Percentiles rank a stretch among this genome's conserved stretches.
phyloP scores from a whole-genome alignment of 2,329 filamentous ascomycete species.

The Pseudopyrenochaeta lycopersici region DNA sequence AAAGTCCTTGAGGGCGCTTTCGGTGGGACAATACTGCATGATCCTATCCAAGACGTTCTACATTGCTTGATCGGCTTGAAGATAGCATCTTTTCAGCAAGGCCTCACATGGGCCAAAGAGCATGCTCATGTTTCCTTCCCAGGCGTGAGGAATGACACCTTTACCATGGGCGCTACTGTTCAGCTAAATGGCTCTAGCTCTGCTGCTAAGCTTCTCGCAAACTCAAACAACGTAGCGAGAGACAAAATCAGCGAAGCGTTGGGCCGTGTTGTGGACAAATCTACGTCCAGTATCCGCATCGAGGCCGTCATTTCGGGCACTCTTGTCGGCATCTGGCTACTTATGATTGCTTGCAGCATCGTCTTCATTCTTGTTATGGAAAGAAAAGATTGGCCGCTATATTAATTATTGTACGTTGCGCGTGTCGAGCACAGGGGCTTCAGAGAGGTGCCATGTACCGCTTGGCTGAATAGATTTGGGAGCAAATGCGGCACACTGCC shows the following conservation, averaged over 20 bases:
- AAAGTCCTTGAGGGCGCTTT: slow-evolving; percentile 79
- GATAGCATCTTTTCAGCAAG: slow-evolving; percentile 82
- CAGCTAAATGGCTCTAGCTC: slow-evolving; percentile 60
- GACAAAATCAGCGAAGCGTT: slow-evolving; percentile 86
- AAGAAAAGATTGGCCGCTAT: too few relatives aligned
- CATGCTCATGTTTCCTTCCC: slow-evolving; percentile 86
- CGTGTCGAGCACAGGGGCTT: too few relatives aligned
- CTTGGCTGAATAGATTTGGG: too few relatives aligned
- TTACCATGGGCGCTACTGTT: slow-evolving; percentile 77
- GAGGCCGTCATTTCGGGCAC: slow-evolving; percentile 82
- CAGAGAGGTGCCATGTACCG: too few relatives aligned
- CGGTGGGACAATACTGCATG: slow-evolving; percentile 80
- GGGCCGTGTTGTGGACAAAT: slow-evolving; percentile 70
- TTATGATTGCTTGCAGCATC: slow-evolving; percentile 79
- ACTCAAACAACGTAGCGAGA: slow-evolving; percentile 74
- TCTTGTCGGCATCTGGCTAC: slow-evolving; percentile 78
- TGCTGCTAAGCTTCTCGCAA: slow-evolving; percentile 78
- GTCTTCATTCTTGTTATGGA: too few relatives aligned
- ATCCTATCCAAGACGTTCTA: slow-evolving; percentile 80
- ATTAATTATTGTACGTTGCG: too few relatives aligned
- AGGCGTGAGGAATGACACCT: slow-evolving; percentile 78
- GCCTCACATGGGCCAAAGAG: slow-evolving; percentile 92
- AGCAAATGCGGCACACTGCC: too few relatives aligned
- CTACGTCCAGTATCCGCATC: slow-evolving; percentile 73
- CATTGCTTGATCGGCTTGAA: slow-evolving; percentile 90